Percentiles rank a stretch among this genome's conserved stretches.
Conservation (phyloP, 1,284 basidiomycete species). For the Microbotryum scabiosae region DNA sequence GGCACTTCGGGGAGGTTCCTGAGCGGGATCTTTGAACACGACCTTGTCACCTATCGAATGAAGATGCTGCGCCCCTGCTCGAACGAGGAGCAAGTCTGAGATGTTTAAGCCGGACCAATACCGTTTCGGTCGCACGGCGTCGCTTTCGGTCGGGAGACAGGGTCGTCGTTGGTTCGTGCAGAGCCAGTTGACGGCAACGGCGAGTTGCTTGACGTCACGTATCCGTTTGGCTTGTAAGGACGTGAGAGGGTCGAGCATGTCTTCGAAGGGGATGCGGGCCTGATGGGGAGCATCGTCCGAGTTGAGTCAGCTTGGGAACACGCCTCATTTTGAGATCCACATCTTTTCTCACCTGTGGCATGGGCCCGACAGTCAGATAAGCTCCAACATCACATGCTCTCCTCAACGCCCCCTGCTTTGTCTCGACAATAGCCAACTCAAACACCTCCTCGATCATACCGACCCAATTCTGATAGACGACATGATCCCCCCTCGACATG, state of each 20-base stretch:
- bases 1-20: slow-evolving; percentile 38
- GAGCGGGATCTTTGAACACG: slow-evolving; percentile 32
- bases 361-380: slow-evolving; percentile 15
- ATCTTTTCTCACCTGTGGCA: slow-evolving; percentile 44
- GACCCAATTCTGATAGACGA: slow-evolving; percentile 75
- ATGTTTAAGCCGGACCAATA: slow-evolving; percentile 63
- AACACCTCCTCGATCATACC: slow-evolving; percentile 65
- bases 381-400: slow-evolving; percentile 53
- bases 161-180: slow-evolving; percentile 62
- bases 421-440: slow-evolving; percentile 65
- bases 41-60: slow-evolving; percentile 40
- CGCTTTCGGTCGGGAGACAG: slow-evolving; percentile 53
- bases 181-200: slow-evolving; percentile 76
- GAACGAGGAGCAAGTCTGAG: slow-evolving; percentile 42
- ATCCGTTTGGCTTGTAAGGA: slow-evolving; percentile 37
- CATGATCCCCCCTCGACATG: slow-evolving; percentile 60
- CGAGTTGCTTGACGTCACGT: slow-evolving; percentile 64
- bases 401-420: slow-evolving; percentile 51
- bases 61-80: slow-evolving; percentile 42
- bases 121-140: slow-evolving; percentile 56
- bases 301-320: slow-evolving; percentile 12
- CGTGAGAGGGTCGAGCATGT: slow-evolving; percentile 30
- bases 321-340: slow-evolving; percentile 20
- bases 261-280: background rate
- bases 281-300: background rate